Conservation (phyloP, 352 stramenopile genomes). For the Peronospora destructor region DNA sequence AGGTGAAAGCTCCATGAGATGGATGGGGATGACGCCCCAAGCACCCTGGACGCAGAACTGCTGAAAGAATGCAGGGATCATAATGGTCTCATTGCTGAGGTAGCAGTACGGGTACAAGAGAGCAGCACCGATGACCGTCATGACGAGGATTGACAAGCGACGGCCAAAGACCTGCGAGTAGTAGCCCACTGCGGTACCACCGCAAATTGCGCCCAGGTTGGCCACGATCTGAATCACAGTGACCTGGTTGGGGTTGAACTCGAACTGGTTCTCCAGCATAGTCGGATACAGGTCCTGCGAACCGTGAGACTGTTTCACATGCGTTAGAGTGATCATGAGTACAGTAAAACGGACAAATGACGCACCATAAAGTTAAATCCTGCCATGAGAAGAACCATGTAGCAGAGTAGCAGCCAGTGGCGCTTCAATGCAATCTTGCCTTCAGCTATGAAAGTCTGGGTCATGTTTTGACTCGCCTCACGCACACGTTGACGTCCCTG, state of each 20-base stretch:
- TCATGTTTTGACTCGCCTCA: slow-evolving; percentile 29
- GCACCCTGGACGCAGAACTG: slow-evolving; percentile 41
- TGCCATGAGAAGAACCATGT: slow-evolving; percentile 43
- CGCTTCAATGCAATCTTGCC: slow-evolving; percentile 39
- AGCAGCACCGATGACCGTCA: slow-evolving; percentile 25
- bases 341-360: not conserved
- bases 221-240: slow-evolving; percentile 43
- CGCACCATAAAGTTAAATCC: slow-evolving; percentile 44
- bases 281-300: slow-evolving; percentile 50
- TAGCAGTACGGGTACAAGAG: slow-evolving; percentile 50
- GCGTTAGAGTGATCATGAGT: not conserved
- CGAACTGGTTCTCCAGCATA: slow-evolving; percentile 41
- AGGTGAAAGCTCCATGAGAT: slow-evolving; percentile 48
- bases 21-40: slow-evolving; percentile 39
- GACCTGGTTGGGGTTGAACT: slow-evolving; percentile 40
- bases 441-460: slow-evolving; percentile 32
- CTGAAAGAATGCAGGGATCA: slow-evolving; percentile 40
- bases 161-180: slow-evolving; percentile 49
- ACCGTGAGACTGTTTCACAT: slow-evolving; percentile 27
- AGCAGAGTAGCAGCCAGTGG: slow-evolving; percentile 39
- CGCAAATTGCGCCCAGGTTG: slow-evolving; percentile 41
- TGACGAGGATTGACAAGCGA: slow-evolving; percentile 37
- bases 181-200: slow-evolving; percentile 45
- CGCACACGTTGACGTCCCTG: slow-evolving; percentile 31
- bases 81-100: slow-evolving; percentile 22